Conservation (phyloP, 441 rosid genomes). For the Gossypium trilobum region DNA sequence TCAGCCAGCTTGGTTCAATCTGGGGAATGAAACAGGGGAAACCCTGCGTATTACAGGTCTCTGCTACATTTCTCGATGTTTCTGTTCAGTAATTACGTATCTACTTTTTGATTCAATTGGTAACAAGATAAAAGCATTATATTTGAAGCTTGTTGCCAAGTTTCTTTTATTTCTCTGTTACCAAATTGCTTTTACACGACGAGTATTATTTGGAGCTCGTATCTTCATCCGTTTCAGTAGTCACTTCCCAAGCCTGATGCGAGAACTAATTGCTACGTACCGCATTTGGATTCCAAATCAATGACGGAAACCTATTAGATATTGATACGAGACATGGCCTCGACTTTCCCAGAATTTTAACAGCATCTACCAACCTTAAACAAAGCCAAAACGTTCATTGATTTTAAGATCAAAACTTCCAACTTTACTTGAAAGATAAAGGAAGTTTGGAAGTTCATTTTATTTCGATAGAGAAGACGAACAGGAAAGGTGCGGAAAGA, state of each 20-base stretch:
- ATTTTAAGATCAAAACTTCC: neutral
- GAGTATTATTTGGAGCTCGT: too few relatives aligned
- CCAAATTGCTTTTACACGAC: too few relatives aligned
- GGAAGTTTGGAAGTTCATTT: neutral
- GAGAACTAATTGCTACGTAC: too few relatives aligned
- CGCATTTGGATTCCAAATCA: too few relatives aligned
- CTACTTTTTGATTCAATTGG: neutral
- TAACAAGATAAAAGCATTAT: neutral
- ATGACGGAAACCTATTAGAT: too few relatives aligned
- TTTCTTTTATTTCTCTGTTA: too few relatives aligned
- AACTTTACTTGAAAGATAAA: neutral
- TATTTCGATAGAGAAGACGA: neutral
- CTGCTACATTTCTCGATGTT: neutral
- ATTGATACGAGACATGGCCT: neutral
- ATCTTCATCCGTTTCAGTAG: too few relatives aligned
- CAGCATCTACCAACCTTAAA: neutral
- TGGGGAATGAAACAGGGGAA: neutral
- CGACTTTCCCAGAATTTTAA: neutral
- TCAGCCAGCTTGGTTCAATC: constrained; percentile 9
- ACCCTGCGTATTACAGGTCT: neutral
- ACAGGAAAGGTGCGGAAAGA: neutral
- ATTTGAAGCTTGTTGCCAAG: too few relatives aligned
- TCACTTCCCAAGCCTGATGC: too few relatives aligned
- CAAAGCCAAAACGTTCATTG: neutral
- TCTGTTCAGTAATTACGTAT: neutral